Evolutionary conservation across 441 rosid genomes (phyloP), one percentile per base, ranked within the genome.

Genomic region (Croton setiger): DNA sequence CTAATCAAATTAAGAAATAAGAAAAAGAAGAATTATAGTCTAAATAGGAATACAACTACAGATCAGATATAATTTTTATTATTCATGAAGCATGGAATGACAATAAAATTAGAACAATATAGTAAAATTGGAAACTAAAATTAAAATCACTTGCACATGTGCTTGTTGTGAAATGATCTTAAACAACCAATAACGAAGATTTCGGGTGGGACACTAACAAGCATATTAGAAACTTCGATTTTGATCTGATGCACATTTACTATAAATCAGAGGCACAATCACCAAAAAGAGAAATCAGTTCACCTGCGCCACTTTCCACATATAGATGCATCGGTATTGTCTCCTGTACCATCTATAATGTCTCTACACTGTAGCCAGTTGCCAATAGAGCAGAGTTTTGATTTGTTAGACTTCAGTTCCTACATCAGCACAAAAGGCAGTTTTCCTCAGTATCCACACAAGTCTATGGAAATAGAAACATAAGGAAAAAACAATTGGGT

Each of bases 281-380:
- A 66, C 7, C 35, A 41, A 49, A 44, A 17, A 70, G 47, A 69
- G 35, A 27, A 65, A 36, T 58, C 52, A 10, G 63, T 69, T 79
- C 83, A 93, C 96, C 94, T 89, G 71, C 92, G 94, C 98, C 97
- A 91, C 79, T 93, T 93, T 71, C 98, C 98, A 71, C 98, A 89
- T 67, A 84, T 71, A 68, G 79, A 75, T 79, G 84, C 88, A 70
- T 73, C 79, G n/a, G 17, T 64, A 67, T 71, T 82, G 60, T 79
- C 85, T 47, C 72, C 71, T 58, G 66, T 45, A 48, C 78, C 79
- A 63, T 77, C 83, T 41, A 79, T 60, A 39, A 74, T 72, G 73
- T 79, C 85, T 75, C 79, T 81, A 74, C 97, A 93, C 33, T 88
- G 95, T 70, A 90, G 96, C 96, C 96, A 90, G 64, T 87, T 92